Conservation (phyloP, 2,329 filamentous ascomycete species). For the Hysterium pulicare region DNA sequence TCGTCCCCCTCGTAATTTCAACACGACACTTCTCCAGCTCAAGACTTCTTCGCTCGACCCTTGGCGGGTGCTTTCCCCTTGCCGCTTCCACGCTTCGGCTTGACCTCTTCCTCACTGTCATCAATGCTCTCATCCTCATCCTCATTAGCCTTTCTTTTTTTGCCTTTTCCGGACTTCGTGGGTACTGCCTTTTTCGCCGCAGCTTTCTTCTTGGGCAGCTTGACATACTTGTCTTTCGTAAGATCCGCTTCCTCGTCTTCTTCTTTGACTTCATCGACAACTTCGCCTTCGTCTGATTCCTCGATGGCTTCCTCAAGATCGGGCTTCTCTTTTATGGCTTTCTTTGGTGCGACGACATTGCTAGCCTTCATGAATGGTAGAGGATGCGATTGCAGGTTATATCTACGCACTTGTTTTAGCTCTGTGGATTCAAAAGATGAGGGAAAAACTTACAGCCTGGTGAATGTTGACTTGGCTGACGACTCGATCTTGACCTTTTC, state of each 20-base stretch:
- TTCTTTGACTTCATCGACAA: constrained; percentile 47
- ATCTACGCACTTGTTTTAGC: too few species aligned
- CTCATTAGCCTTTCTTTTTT: constrained; percentile 38
- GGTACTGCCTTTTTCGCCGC: constrained; percentile 39
- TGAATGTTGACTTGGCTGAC: constrained; percentile 86
- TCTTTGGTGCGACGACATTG: constrained; percentile 69
- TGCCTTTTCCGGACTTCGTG: constrained; percentile 46
- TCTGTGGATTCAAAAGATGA: too few species aligned
- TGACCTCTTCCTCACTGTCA: not conserved
- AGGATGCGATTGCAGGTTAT: constrained; percentile 83
- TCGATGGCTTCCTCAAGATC: constrained; percentile 96
- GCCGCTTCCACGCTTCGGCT: not conserved
- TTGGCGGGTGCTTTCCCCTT: not conserved
- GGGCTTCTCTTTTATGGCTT: constrained; percentile 69
- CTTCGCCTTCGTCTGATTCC: constrained; percentile 69
- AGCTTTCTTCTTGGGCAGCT: constrained; percentile 74
- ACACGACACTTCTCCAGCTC: not conserved
- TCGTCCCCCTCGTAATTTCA: not conserved
- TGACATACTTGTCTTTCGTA: constrained; percentile 95
- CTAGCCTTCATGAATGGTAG: constrained; percentile 95
- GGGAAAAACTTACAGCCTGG: constrained; percentile 65
- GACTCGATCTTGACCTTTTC: constrained; percentile 73
- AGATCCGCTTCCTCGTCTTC: constrained; percentile 77
- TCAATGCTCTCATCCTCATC: constrained; percentile 12
- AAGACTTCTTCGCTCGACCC: not conserved